These are phyloP conservation scores for Phytophthora constricta DNA, from an alignment of 352 stramenopile species.

Conservation along the genomic window DNA sequence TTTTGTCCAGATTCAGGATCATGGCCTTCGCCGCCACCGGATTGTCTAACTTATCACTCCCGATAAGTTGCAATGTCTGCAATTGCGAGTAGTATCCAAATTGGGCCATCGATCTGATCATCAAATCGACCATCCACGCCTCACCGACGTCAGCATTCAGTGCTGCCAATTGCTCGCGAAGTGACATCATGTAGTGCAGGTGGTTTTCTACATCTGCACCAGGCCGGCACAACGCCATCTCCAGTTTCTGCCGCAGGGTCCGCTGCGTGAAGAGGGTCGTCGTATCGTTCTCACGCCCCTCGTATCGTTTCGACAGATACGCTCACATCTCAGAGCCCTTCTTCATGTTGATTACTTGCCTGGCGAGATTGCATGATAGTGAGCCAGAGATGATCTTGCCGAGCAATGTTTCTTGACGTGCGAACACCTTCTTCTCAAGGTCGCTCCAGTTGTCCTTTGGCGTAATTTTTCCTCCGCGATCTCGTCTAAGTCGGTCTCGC, in stretches of 20 bases:
- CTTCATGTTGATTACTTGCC: not conserved
- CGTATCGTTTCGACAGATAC: not conserved
- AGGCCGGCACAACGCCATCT: not conserved
- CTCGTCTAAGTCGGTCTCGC: not conserved
- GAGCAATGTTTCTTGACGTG: not conserved
- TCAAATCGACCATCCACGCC: constrained; percentile 2
- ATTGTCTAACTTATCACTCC: not conserved
- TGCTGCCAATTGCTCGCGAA: not conserved
- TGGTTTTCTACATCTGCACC: constrained; percentile 4
- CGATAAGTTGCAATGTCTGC: not conserved
- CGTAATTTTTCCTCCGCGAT: not conserved
- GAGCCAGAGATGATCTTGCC: not conserved
- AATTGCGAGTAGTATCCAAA: not conserved
- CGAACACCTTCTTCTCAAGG: not conserved
- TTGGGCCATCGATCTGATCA: constrained; percentile 2
- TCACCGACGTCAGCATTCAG: not conserved
- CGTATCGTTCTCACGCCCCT: not conserved
- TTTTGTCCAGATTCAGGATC: not conserved
- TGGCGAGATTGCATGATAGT: not conserved
- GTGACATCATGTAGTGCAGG: not conserved
- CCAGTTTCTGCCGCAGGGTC: not conserved
- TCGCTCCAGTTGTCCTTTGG: not conserved
- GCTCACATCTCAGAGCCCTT: not conserved
- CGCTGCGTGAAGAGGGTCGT: not conserved
- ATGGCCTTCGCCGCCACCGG: not conserved